Evolutionary conservation across 257 asterid species (phyloP).

Genomic region (Solanum rostratum): DNA sequence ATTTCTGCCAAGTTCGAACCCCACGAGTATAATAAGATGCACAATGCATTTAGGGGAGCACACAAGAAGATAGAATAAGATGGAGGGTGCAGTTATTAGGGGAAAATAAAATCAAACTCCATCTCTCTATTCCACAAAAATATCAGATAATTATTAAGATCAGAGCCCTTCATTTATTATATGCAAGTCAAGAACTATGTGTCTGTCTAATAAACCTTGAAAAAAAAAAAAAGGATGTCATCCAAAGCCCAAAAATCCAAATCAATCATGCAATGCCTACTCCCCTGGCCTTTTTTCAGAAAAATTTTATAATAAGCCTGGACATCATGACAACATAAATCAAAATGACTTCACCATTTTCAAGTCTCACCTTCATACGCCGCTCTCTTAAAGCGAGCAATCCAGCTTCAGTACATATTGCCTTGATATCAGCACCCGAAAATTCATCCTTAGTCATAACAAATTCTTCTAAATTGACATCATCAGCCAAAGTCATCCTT

Average conservation of each 20-base stretch:
- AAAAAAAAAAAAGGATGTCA: background rate
- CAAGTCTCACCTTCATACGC: slow-evolving; percentile 68
- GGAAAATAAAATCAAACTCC: background rate
- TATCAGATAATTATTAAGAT: background rate
- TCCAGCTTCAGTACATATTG: slow-evolving; percentile 96
- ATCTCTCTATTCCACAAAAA: background rate
- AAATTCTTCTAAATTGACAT: slow-evolving; percentile 88
- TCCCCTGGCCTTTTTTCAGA: background rate
- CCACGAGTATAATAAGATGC: background rate
- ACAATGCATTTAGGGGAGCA: background rate
- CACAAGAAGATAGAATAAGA: background rate
- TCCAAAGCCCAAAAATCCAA: background rate
- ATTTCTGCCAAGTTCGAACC: background rate
- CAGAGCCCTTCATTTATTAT: background rate
- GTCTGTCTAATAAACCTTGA: background rate
- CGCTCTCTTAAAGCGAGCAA: slow-evolving; percentile 89
- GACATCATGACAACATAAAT: background rate
- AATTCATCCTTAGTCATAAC: slow-evolving; percentile 95
- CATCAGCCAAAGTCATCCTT: slow-evolving; percentile 85
- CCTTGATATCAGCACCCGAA: slow-evolving; percentile 96
- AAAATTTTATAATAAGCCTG: background rate
- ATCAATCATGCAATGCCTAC: background rate
- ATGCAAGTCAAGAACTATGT: background rate
- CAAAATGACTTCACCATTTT: background rate
- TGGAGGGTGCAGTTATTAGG: background rate